A percentile compares a stretch with the other conserved stretches of the same genome.
phyloP scores from a whole-genome alignment of 176 grass and related monocot genomes.

The Leersia perrieri region DNA sequence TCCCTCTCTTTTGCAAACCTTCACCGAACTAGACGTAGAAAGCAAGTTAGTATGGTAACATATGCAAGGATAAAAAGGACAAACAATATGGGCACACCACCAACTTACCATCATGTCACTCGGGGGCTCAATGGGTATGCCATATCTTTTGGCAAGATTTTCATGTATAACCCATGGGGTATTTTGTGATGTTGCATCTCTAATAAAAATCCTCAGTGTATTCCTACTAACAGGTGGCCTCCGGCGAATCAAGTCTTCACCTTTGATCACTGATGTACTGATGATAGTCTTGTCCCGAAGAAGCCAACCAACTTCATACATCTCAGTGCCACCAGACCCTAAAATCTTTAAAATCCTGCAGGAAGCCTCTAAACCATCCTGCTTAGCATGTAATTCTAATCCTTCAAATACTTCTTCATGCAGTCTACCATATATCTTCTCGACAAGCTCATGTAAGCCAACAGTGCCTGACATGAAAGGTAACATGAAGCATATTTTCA shows the following conservation, averaged over 20 bases:
- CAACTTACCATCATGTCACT: constrained; percentile 43
- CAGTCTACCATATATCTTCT: constrained; percentile 60
- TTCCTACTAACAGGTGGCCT: constrained; percentile 61
- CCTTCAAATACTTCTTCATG: constrained; percentile 78
- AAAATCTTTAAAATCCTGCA: constrained; percentile 79
- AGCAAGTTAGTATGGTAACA: constrained; percentile 16
- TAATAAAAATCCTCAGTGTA: constrained; percentile 68
- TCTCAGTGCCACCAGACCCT: constrained; percentile 42
- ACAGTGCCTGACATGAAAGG: constrained; percentile 61
- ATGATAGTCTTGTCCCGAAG: constrained; percentile 45
- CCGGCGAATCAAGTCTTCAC: constrained; percentile 56
- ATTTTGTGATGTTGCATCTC: constrained; percentile 61
- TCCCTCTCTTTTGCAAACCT: constrained; percentile 45
- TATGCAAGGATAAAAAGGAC: not conserved
- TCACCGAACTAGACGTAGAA: constrained; percentile 33
- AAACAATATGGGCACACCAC: constrained; percentile 24
- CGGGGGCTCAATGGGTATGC: constrained; percentile 50
- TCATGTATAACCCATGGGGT: constrained; percentile 75
- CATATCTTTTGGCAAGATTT: constrained; percentile 68
- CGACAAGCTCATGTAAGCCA: constrained; percentile 55
- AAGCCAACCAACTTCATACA: constrained; percentile 77
- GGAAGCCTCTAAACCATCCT: constrained; percentile 46
- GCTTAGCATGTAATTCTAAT: constrained; percentile 63
- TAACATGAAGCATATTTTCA: not conserved
- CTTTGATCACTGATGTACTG: constrained; percentile 56